These are phyloP conservation scores for Quaeritorhiza haematococci DNA, from an alignment of 371 early-diverging fungal species.

Conservation along the genomic window DNA sequence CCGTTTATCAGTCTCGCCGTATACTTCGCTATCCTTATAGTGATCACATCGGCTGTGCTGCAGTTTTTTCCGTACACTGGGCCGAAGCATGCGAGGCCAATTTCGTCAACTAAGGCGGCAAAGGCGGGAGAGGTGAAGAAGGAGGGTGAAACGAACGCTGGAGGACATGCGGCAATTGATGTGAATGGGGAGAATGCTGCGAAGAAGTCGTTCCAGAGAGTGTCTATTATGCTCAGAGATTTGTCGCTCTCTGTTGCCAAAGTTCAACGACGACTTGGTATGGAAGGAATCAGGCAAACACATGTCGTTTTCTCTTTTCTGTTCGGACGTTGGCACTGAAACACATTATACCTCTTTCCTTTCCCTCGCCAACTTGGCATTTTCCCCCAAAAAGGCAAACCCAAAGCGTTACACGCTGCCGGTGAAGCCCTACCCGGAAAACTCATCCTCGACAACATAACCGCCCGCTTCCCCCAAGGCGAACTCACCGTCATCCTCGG, in stretches of 20 bases:
- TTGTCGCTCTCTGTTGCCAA: too few species aligned
- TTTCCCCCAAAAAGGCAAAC: slow-evolving; percentile 5
- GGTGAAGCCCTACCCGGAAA: background rate
- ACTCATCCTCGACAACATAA: slow-evolving; percentile 48
- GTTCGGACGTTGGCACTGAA: too few species aligned
- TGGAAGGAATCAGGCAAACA: too few species aligned
- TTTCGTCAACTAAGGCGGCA: background rate
- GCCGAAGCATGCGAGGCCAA: background rate
- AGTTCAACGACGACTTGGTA: too few species aligned
- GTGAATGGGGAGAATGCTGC: slow-evolving; percentile 5
- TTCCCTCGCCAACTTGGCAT: slow-evolving; percentile 12
- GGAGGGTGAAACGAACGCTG: background rate
- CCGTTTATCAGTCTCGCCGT: slow-evolving; percentile 9
- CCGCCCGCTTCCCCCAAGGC: slow-evolving; percentile 53
- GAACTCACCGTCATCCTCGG: slow-evolving; percentile 74
- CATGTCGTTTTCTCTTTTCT: too few species aligned
- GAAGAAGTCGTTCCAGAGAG: too few species aligned
- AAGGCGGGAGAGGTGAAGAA: background rate
- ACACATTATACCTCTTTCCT: too few species aligned
- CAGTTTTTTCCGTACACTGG: background rate
- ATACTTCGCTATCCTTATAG: slow-evolving; percentile 15
- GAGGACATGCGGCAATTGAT: background rate
- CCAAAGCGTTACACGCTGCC: background rate
- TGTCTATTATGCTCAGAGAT: slow-evolving; percentile 6
- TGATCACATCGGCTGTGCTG: slow-evolving; percentile 6